phyloP scores from a whole-genome alignment of 352 stramenopile genomes.

The Phytophthora syringae region DNA sequence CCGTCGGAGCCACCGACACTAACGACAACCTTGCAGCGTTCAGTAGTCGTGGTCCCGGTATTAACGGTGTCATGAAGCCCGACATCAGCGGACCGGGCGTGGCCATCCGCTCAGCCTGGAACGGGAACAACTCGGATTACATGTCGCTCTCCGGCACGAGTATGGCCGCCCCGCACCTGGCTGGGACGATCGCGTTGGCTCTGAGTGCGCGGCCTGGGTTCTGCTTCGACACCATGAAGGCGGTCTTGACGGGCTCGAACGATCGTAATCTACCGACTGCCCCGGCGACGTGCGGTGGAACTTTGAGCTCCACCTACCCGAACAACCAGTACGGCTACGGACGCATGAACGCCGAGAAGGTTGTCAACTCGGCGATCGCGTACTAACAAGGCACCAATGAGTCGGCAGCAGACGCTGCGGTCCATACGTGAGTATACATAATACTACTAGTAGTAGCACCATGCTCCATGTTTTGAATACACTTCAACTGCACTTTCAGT shows the following conservation, averaged over 20 bases:
- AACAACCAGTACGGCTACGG: slow-evolving; percentile 72
- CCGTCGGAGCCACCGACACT: slow-evolving; percentile 42
- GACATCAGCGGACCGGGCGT: slow-evolving; percentile 50
- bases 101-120: slow-evolving; percentile 46
- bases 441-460: too few species aligned
- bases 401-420: background rate
- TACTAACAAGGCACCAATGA: slow-evolving; percentile 12
- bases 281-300: slow-evolving; percentile 39
- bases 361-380: slow-evolving; percentile 35
- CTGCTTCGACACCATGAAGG: slow-evolving; percentile 39
- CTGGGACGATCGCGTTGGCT: slow-evolving; percentile 55
- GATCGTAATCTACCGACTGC: slow-evolving; percentile 16
- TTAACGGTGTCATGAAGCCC: slow-evolving; percentile 48
- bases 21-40: slow-evolving; percentile 46
- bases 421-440: slow-evolving; percentile 28
- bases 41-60: slow-evolving; percentile 47
- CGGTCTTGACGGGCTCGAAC: slow-evolving; percentile 26
- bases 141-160: slow-evolving; percentile 55
- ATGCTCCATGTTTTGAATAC: slow-evolving; percentile 24
- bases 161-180: slow-evolving; percentile 60
- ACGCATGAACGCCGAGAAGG: slow-evolving; percentile 48
- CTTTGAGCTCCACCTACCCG: slow-evolving; percentile 38
- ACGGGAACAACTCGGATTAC: slow-evolving; percentile 44
- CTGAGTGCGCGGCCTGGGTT: slow-evolving; percentile 44
- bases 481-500: slow-evolving; percentile 15